Conservation (phyloP, 768 basidiomycete species). For the Terana coerulea region DNA sequence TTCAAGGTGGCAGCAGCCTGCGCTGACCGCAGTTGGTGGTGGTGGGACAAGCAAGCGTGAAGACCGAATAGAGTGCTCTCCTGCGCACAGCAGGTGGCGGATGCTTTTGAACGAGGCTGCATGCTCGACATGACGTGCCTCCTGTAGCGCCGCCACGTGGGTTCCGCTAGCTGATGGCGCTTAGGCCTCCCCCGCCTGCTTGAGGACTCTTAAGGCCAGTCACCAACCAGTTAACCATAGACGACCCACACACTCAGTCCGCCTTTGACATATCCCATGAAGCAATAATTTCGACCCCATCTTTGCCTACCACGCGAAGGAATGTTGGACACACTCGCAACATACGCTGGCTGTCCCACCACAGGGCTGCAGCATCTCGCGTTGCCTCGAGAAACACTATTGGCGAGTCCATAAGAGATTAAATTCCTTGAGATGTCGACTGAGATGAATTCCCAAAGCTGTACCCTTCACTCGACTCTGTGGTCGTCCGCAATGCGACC, state of each 20-base stretch:
- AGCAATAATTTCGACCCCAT: not conserved
- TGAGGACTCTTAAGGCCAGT: not conserved
- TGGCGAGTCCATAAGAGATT: constrained; percentile 43
- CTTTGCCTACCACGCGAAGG: not conserved
- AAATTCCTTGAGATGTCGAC: constrained; percentile 2
- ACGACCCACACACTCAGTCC: not conserved
- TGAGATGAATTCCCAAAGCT: constrained; percentile 38
- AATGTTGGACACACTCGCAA: constrained; percentile 46
- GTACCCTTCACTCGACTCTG: constrained; percentile 66
- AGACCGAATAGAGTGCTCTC: not conserved
- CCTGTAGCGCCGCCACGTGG: not conserved
- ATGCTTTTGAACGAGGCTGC: constrained; percentile 6
- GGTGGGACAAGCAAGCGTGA: no score
- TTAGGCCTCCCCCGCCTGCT: not conserved
- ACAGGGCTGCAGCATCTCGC: constrained; percentile 54
- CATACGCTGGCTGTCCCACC: constrained; percentile 50
- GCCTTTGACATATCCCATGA: not conserved
- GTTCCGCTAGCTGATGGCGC: not conserved
- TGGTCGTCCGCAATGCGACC: constrained; percentile 71
- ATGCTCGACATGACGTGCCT: constrained; percentile 2
- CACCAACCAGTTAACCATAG: not conserved
- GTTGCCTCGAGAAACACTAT: constrained; percentile 49
- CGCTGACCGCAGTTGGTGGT: constrained; percentile 10
- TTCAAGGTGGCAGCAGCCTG: constrained; percentile 9
- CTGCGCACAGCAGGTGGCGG: constrained; percentile 4